Conservation (phyloP, 2,329 filamentous ascomycete species). For the Phialophora chinensis region DNA sequence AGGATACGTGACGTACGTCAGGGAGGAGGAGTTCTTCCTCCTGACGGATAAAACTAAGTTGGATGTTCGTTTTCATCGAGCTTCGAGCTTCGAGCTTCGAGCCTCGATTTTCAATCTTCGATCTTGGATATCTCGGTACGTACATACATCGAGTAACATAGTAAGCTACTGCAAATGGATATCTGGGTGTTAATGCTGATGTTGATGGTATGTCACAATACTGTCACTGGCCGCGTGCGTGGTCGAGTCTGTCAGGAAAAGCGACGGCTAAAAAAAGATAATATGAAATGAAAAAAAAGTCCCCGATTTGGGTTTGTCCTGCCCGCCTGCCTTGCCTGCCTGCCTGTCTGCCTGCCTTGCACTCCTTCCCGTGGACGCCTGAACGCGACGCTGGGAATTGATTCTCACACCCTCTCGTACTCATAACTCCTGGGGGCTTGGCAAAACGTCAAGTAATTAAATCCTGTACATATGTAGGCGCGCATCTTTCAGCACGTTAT, state of each 20-base stretch:
- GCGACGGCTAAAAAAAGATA: neutral
- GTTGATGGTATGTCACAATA: neutral
- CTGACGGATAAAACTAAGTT: too few relatives aligned
- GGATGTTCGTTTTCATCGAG: neutral
- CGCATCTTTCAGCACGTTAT: neutral
- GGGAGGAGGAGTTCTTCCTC: too few relatives aligned
- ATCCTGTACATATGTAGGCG: slow-evolving; percentile 2
- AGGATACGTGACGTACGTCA: too few relatives aligned
- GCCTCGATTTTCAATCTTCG: neutral
- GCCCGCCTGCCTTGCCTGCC: neutral
- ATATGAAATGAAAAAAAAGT: neutral
- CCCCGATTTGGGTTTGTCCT: neutral
- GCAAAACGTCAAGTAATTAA: neutral
- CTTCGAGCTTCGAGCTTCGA: neutral
- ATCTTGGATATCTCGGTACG: neutral
- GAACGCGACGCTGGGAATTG: neutral
- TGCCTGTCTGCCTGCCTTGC: neutral
- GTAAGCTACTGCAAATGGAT: neutral
- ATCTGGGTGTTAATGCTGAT: neutral
- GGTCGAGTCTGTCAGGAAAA: neutral
- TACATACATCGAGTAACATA: neutral
- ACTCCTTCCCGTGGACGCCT: neutral
- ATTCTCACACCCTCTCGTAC: neutral
- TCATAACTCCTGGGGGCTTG: neutral
- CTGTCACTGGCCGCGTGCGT: neutral